A percentile compares a stretch with the other conserved stretches of the same genome.
Conservation (phyloP, 192 early-diverging fungal species). For the Backusella parvicylindrica region DNA sequence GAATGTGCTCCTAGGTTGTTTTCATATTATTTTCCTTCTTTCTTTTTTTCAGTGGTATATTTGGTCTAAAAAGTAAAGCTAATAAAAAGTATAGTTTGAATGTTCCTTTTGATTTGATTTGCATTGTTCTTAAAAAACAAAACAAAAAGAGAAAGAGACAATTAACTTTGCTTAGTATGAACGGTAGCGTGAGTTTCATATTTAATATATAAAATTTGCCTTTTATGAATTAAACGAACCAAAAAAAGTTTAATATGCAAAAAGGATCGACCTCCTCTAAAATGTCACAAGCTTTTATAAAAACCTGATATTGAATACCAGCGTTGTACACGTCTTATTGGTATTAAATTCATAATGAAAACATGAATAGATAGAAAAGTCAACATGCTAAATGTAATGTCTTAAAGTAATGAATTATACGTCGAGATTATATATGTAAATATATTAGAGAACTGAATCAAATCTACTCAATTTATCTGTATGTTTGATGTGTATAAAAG, state of each 20-base stretch:
- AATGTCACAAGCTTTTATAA: not conserved
- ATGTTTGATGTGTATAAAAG: not conserved
- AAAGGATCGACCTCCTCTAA: slow-evolving; percentile 4
- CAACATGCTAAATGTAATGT: not conserved
- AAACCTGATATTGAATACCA: not conserved
- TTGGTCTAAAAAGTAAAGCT: not conserved
- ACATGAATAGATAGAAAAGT: not conserved
- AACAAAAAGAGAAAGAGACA: not conserved
- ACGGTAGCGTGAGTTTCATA: not conserved
- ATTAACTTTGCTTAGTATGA: not conserved
- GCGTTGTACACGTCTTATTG: too few species aligned
- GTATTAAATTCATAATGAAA: not conserved
- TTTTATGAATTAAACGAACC: not conserved
- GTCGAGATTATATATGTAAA: not conserved
- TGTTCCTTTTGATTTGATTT: not conserved
- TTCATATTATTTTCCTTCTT: not conserved
- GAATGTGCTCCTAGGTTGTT: not conserved
- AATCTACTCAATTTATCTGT: not conserved
- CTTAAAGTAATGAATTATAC: not conserved
- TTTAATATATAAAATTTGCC: not conserved
- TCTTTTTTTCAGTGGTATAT: not conserved
- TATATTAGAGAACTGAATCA: not conserved
- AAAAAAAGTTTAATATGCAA: not conserved
- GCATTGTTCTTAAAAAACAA: not conserved
- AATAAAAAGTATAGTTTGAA: not conserved